phyloP scores from a whole-genome alignment of 23 red algal genomes.

The Gracilaria gracilis region DNA sequence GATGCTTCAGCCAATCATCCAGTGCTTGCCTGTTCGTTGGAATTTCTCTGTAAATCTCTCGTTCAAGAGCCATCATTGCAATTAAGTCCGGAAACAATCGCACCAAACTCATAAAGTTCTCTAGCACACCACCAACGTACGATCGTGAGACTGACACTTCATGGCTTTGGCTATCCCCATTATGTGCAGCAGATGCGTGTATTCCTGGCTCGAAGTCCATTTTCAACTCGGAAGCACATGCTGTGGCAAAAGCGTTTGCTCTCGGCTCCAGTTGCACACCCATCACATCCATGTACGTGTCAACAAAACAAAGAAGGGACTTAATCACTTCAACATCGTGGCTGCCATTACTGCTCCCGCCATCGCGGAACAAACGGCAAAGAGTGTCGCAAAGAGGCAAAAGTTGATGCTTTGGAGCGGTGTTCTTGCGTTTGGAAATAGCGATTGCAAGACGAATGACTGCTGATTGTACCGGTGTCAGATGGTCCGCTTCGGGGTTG shows the following conservation, averaged over 20 bases:
- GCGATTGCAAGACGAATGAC: constrained; percentile 32
- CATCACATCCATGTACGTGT: constrained; percentile 40
- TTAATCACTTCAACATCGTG: constrained; percentile 46
- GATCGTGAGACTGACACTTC: too few species aligned
- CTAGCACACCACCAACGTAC: constrained; percentile 17
- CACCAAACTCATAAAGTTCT: constrained; percentile 21
- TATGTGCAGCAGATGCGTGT: neutral
- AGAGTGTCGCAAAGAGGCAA: neutral
- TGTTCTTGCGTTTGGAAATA: constrained; percentile 21
- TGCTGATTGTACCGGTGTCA: constrained; percentile 3
- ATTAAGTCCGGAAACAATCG: constrained; percentile 6
- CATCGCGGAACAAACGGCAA: constrained; percentile 21
- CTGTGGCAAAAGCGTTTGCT: neutral
- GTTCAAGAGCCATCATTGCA: neutral
- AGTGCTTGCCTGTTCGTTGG: neutral
- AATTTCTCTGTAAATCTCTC: constrained; percentile 44
- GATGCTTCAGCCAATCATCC: constrained; percentile 35
- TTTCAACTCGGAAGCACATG: neutral
- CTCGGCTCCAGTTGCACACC: constrained; percentile 37
- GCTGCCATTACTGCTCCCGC: neutral
- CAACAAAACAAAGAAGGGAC: constrained; percentile 30
- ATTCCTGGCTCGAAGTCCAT: neutral
- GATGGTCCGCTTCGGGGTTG: neutral
- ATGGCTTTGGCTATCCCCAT: neutral
- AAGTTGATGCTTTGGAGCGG: neutral